Conservation (phyloP, 805 yeast genomes). For the Candida ipomoeae region DNA sequence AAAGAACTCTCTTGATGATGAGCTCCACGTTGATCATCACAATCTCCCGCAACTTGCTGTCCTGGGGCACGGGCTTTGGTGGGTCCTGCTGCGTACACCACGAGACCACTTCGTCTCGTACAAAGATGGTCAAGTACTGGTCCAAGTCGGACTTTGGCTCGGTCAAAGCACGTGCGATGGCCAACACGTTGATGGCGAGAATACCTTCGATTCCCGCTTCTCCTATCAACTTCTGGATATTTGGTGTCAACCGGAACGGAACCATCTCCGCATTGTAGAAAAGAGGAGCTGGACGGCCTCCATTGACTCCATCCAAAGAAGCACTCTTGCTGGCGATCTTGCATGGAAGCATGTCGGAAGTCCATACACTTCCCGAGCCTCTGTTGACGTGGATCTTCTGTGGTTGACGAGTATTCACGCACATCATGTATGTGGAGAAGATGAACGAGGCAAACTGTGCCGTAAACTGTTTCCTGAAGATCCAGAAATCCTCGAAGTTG, state of each 20-base stretch:
- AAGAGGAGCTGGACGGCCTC: conserved; percentile 66
- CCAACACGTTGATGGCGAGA: conserved; percentile 75
- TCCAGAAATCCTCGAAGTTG: conserved; percentile 91
- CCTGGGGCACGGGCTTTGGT: conserved; percentile 70
- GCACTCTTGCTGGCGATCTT: conserved; percentile 59
- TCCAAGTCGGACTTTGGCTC: conserved; percentile 92
- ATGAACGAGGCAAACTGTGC: conserved; percentile 92
- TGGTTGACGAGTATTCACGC: conserved; percentile 89
- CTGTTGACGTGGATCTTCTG: conserved; percentile 83
- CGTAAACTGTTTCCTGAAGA: conserved; percentile 91
- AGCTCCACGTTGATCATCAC: conserved; percentile 85
- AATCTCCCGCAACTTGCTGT: conserved; percentile 77
- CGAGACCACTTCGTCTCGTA: conserved; percentile 89
- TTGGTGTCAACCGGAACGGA: conserved; percentile 95
- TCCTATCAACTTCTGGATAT: conserved; percentile 89
- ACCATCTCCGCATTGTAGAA: conserved; percentile 90
- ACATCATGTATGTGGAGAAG: conserved; percentile 91
- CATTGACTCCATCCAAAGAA: conserved; percentile 43
- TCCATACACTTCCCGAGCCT: conserved; percentile 84
- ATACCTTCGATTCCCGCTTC: conserved; percentile 92
- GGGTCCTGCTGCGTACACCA: conserved; percentile 88
- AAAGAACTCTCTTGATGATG: conserved; percentile 71
- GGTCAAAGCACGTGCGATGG: conserved; percentile 80
- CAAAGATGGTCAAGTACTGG: conserved; percentile 87
- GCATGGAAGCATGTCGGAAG: conserved; percentile 93